Evolutionary conservation across 768 basidiomycete genomes (phyloP), one percentile per base, ranked within the genome.

Genomic region (Termitomyces titanicus): DNA sequence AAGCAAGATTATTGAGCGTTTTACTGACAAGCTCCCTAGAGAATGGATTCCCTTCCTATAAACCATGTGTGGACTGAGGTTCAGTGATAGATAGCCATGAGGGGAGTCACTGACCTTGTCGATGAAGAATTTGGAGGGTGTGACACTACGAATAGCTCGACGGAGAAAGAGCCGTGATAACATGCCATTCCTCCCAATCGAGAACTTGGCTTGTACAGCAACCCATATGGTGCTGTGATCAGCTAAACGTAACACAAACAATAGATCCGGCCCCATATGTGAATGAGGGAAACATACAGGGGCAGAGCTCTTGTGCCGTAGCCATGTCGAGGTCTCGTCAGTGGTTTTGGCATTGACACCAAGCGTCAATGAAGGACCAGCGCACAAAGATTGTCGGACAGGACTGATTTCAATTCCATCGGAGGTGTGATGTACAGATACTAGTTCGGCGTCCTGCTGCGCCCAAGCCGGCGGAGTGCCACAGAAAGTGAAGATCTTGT

Each of bases 71-170:
- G 3, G 50, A 31, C 24, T 25, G 29, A 54, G n/a, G 6, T 22
- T 10, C 40, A 39, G 24, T n/a, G 22, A 5, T 3, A 25, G 38
- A 15, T 18, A 45, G 6, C 10, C 29, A 25, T n/a, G 24, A 39
- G 40, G 12, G 15, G 33, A 20, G 38, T 3, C 13, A 31, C 63
- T 54, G 42, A 72, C 76, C 68, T 74, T 77, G 52, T 77, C 68
- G 13, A 73, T 45, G 52, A 74, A 78, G 57, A 73, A 78, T 10
- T 64, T 63, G 3, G 68, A 62, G 1, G 76, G 76, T 0, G 76
- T 78, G n/a, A 78, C 71, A 51, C 73, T 76, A 22, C 69, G 66
- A 59, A 77, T 68, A 4, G 76, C 74, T 18, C 64, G 66, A n/a
- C 72, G 65, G 9, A 76, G 64, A 25, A 67, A 64, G 1, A 43